Conservation (phyloP, 192 early-diverging fungal species). For the Coemansia sp. region DNA sequence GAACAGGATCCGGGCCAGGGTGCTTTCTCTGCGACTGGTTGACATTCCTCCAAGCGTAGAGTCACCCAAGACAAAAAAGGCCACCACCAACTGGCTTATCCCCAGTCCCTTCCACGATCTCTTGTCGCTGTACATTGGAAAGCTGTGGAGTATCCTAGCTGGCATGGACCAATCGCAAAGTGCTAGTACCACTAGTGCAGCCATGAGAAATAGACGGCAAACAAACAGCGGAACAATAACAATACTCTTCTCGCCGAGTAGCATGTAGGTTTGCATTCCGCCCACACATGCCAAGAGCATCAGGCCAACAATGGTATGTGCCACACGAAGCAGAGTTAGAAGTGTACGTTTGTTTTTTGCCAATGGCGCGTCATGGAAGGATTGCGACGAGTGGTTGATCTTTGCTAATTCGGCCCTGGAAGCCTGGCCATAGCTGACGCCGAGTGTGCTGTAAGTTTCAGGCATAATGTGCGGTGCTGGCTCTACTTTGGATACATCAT, state of each 20-base stretch:
- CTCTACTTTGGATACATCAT: neutral
- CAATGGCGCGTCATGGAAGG: neutral
- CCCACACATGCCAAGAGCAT: constrained; percentile 16
- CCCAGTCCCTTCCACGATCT: constrained; percentile 34
- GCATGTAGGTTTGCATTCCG: constrained; percentile 41
- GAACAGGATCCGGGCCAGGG: constrained; percentile 21
- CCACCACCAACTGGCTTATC: constrained; percentile 30
- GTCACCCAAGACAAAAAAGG: constrained; percentile 40
- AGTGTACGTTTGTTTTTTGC: neutral
- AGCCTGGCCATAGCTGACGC: neutral
- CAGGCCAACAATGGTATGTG: constrained; percentile 8
- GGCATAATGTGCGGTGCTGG: constrained; percentile 13
- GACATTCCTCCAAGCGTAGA: constrained; percentile 21
- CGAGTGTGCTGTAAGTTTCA: constrained; percentile 2
- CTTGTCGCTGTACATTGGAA: constrained; percentile 36
- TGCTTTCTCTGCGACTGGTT: neutral
- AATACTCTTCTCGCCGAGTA: constrained; percentile 11
- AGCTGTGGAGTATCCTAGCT: constrained; percentile 13
- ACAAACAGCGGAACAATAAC: constrained; percentile 34
- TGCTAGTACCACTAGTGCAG: constrained; percentile 15
- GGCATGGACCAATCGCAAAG: constrained; percentile 32
- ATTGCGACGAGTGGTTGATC: neutral
- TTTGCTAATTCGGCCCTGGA: neutral
- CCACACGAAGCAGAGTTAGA: constrained; percentile 14
- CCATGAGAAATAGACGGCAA: constrained; percentile 31